phyloP scores from a whole-genome alignment of 257 asterid genomes.

The Solanum virginianum region DNA sequence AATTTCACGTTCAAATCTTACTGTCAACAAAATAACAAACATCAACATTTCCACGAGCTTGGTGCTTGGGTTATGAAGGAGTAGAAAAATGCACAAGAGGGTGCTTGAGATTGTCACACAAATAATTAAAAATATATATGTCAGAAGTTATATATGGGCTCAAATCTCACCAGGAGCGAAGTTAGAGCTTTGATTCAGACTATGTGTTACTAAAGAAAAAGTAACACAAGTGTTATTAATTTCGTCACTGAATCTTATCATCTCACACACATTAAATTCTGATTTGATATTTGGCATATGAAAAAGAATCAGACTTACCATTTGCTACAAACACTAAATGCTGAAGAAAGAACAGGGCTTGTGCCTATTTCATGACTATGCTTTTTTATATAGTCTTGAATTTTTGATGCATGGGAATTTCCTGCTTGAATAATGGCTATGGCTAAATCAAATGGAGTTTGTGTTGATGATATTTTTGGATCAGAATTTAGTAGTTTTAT shows the following conservation, averaged over 20 bases:
- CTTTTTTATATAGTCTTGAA: neutral
- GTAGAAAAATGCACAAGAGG: neutral
- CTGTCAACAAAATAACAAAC: neutral
- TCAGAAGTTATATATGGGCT: neutral
- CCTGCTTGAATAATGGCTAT: neutral
- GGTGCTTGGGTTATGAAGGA: neutral
- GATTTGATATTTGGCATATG: neutral
- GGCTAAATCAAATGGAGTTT: neutral
- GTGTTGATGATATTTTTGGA: neutral
- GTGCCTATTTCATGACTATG: neutral
- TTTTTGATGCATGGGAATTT: neutral
- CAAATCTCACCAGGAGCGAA: neutral
- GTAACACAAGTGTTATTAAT: neutral
- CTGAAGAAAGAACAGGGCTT: neutral
- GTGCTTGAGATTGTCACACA: neutral
- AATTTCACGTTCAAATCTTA: neutral
- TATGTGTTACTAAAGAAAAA: too few species aligned
- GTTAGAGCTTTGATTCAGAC: neutral
- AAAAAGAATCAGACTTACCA: neutral
- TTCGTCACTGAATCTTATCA: too few species aligned
- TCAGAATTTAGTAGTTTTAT: neutral
- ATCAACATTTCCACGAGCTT: neutral
- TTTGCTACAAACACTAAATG: neutral
- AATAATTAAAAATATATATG: neutral
- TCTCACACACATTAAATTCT: too few species aligned